phyloP scores from a whole-genome alignment of 129 eudicot species.

The Ambrosia artemisiifolia region DNA sequence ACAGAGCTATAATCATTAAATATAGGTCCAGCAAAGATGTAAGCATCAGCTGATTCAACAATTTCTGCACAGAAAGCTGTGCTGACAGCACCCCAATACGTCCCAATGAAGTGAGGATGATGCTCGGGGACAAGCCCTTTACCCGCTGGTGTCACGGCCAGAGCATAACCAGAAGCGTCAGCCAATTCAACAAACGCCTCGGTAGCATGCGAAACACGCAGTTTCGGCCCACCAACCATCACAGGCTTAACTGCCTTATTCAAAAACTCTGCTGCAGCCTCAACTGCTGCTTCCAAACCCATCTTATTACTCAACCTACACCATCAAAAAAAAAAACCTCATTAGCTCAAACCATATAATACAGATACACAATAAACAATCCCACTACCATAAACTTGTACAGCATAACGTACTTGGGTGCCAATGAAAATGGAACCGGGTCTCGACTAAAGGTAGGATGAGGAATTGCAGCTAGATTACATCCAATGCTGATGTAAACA shows the following conservation, averaged over 20 bases:
- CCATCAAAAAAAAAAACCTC: background rate
- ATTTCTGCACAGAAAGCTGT: slow-evolving; percentile 74
- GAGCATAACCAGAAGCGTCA: slow-evolving; percentile 53
- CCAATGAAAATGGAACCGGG: slow-evolving; percentile 60
- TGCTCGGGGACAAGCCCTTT: slow-evolving; percentile 68
- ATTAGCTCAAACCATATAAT: background rate
- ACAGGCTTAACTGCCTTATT: slow-evolving; percentile 80
- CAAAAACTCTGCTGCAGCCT: slow-evolving; percentile 61
- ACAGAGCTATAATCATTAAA: slow-evolving; percentile 81
- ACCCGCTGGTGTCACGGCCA: slow-evolving; percentile 60
- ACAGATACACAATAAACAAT: background rate
- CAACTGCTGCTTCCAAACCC: slow-evolving; percentile 76
- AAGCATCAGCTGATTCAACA: slow-evolving; percentile 80
- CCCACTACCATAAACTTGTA: background rate
- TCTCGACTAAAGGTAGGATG: slow-evolving; percentile 70
- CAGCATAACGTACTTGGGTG: slow-evolving; percentile 48
- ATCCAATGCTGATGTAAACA: slow-evolving; percentile 65
- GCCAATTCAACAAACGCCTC: slow-evolving; percentile 59
- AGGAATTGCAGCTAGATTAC: slow-evolving; percentile 67
- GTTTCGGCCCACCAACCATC: slow-evolving; percentile 71
- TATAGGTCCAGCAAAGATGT: slow-evolving; percentile 75
- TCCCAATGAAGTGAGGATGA: slow-evolving; percentile 70
- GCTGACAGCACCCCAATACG: slow-evolving; percentile 85
- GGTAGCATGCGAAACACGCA: slow-evolving; percentile 60
- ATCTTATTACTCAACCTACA: slow-evolving; percentile 62